These are phyloP conservation scores for Dictyostelium capitatum DNA, from an alignment of 78 protist genomes.

Conservation along the genomic window DNA sequence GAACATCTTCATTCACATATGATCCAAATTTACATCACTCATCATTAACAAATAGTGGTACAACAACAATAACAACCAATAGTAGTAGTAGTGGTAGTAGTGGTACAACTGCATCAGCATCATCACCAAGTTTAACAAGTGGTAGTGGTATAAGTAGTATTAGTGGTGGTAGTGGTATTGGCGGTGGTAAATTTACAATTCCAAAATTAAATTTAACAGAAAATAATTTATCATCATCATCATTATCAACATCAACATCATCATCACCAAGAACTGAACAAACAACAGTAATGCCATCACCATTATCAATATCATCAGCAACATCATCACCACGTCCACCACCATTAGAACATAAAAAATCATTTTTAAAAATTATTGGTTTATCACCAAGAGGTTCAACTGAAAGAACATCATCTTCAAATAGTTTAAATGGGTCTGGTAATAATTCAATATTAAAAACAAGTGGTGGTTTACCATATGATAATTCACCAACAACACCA, in stretches of 20 bases:
- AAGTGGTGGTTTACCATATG: neutral
- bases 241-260: neutral
- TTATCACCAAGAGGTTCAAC: constrained; percentile 39
- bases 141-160: no score
- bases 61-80: neutral
- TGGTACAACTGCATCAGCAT: neutral
- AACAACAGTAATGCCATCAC: no score
- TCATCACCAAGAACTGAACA: constrained; percentile 1
- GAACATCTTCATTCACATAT: constrained; percentile 12
- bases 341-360: constrained; percentile 24
- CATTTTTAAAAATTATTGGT: constrained; percentile 54
- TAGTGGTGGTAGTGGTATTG: no score
- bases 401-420: neutral
- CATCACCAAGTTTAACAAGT: constrained; percentile 5
- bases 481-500: constrained; percentile 37
- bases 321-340: constrained; percentile 30
- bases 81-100: no score
- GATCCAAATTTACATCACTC: constrained; percentile 18
- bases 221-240: neutral
- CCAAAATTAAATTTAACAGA: constrained; percentile 41
- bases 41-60: neutral
- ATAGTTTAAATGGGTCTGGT: neutral
- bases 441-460: neutral
- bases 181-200: neutral
- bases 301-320: neutral